A percentile compares a stretch with the other conserved stretches of the same genome.
These are phyloP conservation scores for Lolium rigidum DNA, from an alignment of 176 grass and related monocot genomes.

Conservation along the genomic window DNA sequence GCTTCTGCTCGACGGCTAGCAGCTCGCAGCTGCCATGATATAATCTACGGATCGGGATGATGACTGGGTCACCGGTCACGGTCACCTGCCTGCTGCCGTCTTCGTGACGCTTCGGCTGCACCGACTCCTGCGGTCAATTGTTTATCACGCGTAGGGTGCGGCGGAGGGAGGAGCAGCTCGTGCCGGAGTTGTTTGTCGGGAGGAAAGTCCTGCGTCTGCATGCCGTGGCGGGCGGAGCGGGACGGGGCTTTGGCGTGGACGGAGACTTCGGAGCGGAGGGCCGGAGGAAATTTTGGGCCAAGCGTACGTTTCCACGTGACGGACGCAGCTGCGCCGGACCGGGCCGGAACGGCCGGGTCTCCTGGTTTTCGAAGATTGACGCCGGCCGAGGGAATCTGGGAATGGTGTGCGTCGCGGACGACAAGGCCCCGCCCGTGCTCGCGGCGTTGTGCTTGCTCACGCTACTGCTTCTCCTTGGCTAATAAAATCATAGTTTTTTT, in stretches of 20 bases:
- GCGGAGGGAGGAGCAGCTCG: neutral
- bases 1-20: conserved; percentile 9
- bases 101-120: conserved; percentile 34
- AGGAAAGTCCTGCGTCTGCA: neutral
- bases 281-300: neutral
- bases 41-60: conserved; percentile 29
- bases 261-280: conserved; percentile 16
- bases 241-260: neutral
- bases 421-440: neutral
- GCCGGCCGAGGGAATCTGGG: neutral
- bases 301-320: conserved; percentile 43
- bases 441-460: neutral
- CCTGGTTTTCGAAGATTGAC: conserved; percentile 15
- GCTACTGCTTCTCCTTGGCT: neutral
- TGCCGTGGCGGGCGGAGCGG: conserved; percentile 30
- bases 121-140: conserved; percentile 24
- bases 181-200: neutral
- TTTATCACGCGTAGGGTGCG: neutral
- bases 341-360: conserved; percentile 30
- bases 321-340: neutral
- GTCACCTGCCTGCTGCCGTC: conserved; percentile 10
- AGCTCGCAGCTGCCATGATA: conserved; percentile 1
- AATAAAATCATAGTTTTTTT: neutral
- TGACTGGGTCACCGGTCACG: conserved; percentile 15
- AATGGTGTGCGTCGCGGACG: conserved; percentile 11